Evolutionary conservation across 164 flowering plant genomes (phyloP).

Genomic region (Tetrastigma voinierianum): DNA sequence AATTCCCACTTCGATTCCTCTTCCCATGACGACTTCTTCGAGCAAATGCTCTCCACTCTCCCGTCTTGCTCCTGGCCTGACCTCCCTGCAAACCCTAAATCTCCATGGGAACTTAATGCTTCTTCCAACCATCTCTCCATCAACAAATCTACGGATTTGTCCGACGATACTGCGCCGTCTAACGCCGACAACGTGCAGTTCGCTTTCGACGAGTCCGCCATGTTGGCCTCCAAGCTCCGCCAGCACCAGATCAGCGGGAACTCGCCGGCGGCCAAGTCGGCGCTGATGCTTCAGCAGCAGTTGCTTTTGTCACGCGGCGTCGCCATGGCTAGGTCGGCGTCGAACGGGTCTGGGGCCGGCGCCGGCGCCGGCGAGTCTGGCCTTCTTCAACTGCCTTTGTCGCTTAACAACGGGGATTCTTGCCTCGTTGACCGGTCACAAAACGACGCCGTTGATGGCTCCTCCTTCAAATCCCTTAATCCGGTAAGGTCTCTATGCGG

Average conservation of each 20-base stretch:
- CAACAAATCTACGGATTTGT: conserved; percentile 8
- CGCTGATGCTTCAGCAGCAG: conserved; percentile 3
- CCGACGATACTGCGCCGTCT: conserved; percentile 29
- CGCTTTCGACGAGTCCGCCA: conserved; percentile 43
- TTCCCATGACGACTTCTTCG: conserved; percentile 72
- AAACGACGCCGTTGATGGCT: conserved; percentile 36
- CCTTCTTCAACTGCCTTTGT: conserved; percentile 32
- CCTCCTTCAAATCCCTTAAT: conserved; percentile 35
- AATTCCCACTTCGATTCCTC: conserved; percentile 32
- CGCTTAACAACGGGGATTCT: conserved; percentile 21
- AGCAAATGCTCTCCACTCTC: conserved; percentile 70
- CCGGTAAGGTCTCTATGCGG: conserved; percentile 17
- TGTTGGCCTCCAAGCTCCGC: conserved; percentile 61
- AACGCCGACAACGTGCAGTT: conserved; percentile 9
- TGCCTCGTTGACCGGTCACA: conserved; percentile 12
- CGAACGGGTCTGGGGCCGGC: conserved; percentile 12
- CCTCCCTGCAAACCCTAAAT: conserved; percentile 24
- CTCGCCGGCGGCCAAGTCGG: conserved; percentile 1
- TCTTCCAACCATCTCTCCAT: conserved; percentile 17
- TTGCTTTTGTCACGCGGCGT: neutral
- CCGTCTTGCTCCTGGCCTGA: conserved; percentile 47
- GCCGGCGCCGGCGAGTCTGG: conserved; percentile 24
- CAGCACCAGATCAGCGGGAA: conserved; percentile 63
- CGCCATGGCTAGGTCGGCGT: conserved; percentile 22
- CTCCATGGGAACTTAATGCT: conserved; percentile 37